Evolutionary conservation across 2,329 filamentous ascomycete species (phyloP).

Genomic region (Incumbomyces lentus): DNA sequence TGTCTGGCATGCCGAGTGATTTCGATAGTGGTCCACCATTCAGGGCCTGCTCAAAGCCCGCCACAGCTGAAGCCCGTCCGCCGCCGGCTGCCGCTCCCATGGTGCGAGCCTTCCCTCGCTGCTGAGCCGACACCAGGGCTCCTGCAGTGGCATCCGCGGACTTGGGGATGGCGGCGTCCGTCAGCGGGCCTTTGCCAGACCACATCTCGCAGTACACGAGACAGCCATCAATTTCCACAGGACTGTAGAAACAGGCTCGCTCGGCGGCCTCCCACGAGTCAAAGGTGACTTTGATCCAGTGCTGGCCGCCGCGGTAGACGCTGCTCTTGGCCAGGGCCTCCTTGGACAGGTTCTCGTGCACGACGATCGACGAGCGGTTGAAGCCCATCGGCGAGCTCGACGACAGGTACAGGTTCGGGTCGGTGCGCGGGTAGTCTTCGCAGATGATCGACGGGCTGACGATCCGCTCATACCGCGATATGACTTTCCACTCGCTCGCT

Average conservation of each 20-base stretch:
- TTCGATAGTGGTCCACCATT: conserved; percentile 27
- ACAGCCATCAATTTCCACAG: conserved; percentile 60
- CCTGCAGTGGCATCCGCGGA: conserved; percentile 15
- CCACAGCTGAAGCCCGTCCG: conserved; percentile 22
- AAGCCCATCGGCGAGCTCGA: conserved; percentile 39
- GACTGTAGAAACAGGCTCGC: conserved; percentile 57
- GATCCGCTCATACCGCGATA: conserved; percentile 78
- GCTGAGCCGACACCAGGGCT: neutral
- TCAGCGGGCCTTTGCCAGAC: conserved; percentile 51
- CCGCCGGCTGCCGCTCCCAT: conserved; percentile 22
- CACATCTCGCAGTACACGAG: conserved; percentile 63
- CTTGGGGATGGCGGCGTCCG: conserved; percentile 54
- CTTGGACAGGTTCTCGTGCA: conserved; percentile 51
- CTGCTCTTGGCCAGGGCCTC: conserved; percentile 72
- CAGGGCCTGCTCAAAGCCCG: conserved; percentile 25
- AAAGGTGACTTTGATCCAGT: conserved; percentile 87
- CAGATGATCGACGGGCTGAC: conserved; percentile 57
- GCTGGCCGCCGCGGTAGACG: conserved; percentile 68
- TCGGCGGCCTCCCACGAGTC: conserved; percentile 63
- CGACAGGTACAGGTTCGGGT: conserved; percentile 62
- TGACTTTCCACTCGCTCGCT: conserved; percentile 64
- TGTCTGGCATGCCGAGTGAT: conserved; percentile 26
- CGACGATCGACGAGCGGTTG: conserved; percentile 40
- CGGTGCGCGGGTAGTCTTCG: conserved; percentile 83
- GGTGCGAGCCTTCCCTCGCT: conserved; percentile 14